Conservation (phyloP, 1,284 basidiomycete species). For the Fistulinella cinereoalba region DNA sequence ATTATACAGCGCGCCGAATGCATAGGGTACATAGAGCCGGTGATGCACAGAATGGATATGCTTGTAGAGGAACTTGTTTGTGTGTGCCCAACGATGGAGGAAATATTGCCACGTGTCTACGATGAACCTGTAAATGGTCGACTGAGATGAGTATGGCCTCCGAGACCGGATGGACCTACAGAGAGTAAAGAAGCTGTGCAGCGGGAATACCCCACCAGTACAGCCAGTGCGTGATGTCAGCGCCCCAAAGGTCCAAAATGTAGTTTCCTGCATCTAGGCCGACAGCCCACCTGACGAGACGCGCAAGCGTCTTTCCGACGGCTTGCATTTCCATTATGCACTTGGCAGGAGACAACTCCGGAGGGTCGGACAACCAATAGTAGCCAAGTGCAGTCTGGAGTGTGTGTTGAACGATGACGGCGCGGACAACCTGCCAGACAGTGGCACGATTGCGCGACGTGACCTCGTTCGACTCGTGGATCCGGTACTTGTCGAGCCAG, state of each 20-base stretch:
- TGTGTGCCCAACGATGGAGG: constrained; percentile 90
- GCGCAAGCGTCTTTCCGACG: constrained; percentile 42
- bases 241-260: constrained; percentile 45
- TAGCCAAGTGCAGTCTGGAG: constrained; percentile 81
- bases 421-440: constrained; percentile 66
- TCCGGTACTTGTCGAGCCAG: constrained; percentile 81
- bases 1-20: constrained; percentile 97
- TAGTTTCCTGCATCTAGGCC: constrained; percentile 34
- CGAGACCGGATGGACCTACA: constrained; percentile 57
- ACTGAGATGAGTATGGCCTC: constrained; percentile 3
- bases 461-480: constrained; percentile 88
- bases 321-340: constrained; percentile 42
- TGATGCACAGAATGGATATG: constrained; percentile 95
- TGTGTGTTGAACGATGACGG: constrained; percentile 82
- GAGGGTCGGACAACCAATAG: constrained; percentile 61
- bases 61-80: constrained; percentile 88
- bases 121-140: constrained; percentile 63
- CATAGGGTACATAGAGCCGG: constrained; percentile 94
- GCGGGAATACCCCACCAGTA: constrained; percentile 96
- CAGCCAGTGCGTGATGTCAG: constrained; percentile 58
- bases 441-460: constrained; percentile 76
- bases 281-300: constrained; percentile 42
- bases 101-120: constrained; percentile 99
- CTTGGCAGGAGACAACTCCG: constrained; percentile 39
- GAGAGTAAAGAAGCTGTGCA: constrained; percentile 75